A percentile compares a stretch with the other conserved stretches of the same genome.
phyloP scores from a whole-genome alignment of 1,139 yeast genomes.

The Taphrina pruni region DNA sequence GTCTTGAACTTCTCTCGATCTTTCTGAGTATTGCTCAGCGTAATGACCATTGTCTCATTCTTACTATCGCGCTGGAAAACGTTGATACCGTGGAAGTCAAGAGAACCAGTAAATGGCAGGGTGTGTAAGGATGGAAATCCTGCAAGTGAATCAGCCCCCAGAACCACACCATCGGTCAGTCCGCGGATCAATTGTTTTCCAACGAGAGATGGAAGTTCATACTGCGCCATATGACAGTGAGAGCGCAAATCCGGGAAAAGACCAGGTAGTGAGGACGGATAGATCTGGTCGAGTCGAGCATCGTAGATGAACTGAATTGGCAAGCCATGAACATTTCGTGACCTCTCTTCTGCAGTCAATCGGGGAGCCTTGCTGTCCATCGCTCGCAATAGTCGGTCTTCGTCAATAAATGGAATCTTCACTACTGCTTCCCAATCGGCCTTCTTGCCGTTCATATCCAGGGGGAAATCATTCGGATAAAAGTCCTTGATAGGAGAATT shows the following conservation, averaged over 20 bases:
- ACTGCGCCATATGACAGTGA: slow-evolving; percentile 69
- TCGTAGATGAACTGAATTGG: slow-evolving; percentile 73
- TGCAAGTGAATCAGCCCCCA: slow-evolving; percentile 74
- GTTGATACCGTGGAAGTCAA: slow-evolving; percentile 66
- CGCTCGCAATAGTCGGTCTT: slow-evolving; percentile 70
- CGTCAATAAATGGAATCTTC: slow-evolving; percentile 91
- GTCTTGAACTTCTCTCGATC: slow-evolving; percentile 52
- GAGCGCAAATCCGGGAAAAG: slow-evolving; percentile 77
- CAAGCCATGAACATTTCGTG: slow-evolving; percentile 74
- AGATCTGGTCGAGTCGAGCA: slow-evolving; percentile 73
- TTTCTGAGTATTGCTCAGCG: slow-evolving; percentile 62
- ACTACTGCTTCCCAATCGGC: slow-evolving; percentile 99
- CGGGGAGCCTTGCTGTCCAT: slow-evolving; percentile 67
- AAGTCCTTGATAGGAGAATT: slow-evolving; percentile 87
- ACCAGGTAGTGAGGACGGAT: slow-evolving; percentile 79
- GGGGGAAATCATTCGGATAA: slow-evolving; percentile 85
- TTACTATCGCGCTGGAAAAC: slow-evolving; percentile 86
- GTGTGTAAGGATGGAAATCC: slow-evolving; percentile 88
- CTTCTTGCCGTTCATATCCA: slow-evolving; percentile 92
- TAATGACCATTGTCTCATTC: slow-evolving; percentile 78
- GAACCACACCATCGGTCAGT: slow-evolving; percentile 68
- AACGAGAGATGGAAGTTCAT: slow-evolving; percentile 60
- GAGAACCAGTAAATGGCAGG: slow-evolving; percentile 63
- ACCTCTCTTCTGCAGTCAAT: slow-evolving; percentile 70
- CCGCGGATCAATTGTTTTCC: slow-evolving; percentile 61